These are phyloP conservation scores for Hura crepitans DNA, from an alignment of 441 rosid genomes.

Conservation along the genomic window DNA sequence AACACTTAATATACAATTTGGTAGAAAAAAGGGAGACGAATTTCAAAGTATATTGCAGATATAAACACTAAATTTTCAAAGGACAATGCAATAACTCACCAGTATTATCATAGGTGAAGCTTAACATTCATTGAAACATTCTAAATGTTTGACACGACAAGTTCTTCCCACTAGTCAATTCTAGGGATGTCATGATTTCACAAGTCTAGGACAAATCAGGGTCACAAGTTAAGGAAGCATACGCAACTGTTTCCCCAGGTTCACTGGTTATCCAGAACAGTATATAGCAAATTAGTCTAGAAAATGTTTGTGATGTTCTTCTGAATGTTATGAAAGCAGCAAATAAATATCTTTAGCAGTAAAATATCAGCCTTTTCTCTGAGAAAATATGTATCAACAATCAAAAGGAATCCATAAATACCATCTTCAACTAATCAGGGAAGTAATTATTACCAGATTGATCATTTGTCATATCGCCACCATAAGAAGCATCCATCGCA, in stretches of 20 bases:
- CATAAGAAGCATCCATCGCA: slow-evolving; percentile 79
- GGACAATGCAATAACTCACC: not conserved
- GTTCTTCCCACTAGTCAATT: not conserved
- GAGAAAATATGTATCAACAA: not conserved
- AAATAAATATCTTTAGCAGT: not conserved
- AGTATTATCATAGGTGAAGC: not conserved
- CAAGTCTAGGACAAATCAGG: not conserved
- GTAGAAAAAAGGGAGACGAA: not conserved
- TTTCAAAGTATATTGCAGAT: not conserved
- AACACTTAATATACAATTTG: not conserved
- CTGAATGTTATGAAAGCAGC: not conserved
- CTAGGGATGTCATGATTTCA: slow-evolving; percentile 3
- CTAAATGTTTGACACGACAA: not conserved
- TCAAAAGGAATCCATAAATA: not conserved
- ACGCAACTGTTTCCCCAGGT: not conserved
- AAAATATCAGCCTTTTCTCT: not conserved
- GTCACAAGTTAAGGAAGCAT: not conserved
- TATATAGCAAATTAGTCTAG: not conserved
- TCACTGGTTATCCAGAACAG: slow-evolving; percentile 13
- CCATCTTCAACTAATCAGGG: not conserved
- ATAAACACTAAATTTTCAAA: not conserved
- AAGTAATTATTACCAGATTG: slow-evolving; percentile 46
- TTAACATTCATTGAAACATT: not conserved
- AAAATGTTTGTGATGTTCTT: not conserved
- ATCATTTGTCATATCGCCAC: slow-evolving; percentile 60